Evolutionary conservation across 1,284 basidiomycete species (phyloP), one percentile per base, ranked within the genome.

Genomic region (Pseudozyma sp.): DNA sequence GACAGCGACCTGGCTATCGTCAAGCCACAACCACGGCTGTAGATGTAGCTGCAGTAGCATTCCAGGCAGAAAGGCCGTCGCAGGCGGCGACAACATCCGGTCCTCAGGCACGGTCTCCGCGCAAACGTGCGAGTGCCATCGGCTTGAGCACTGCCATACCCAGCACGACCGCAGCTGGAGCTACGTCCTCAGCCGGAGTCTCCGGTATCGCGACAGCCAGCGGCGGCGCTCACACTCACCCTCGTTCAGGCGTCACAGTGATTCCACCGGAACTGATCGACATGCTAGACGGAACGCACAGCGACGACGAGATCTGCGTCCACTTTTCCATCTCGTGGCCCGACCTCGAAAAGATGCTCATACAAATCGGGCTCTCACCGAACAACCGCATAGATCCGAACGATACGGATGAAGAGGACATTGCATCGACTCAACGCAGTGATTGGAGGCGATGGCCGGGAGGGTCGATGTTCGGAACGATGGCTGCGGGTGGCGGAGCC

Each of bases 241-340:
- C 51, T 4, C 49, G 37, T 6, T 40, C 61, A 1, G 8, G 30
- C 10, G 16, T 43, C 4, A 29, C 49, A 9, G 33, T 42, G 5
- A 56, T 82, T 13, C 80, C 84, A 0, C 43, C 77, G 6, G 90
- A 90, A 30, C 80, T 97, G 40, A 80, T 89, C 24, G 77, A 87
- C 5, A 85, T 92, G 60, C 86, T 97, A 11, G 91, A 97, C 79
- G 94, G 94, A 5, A 90, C 91, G 62, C 94, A 94, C 85, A 92
- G 94, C 84, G 91, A 93, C 2, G 95, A 97, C 84, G 94, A 97
- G 85, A 86, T 97, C 49, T 92, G 92, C 66, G 91, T 92, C 17
- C 87, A 83, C 52, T 94, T 94, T 78, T 90, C 92, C 72, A 89
- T 91, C 57, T 91, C 92, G 6, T 96, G 94, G 94, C 89, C 90